phyloP scores from a whole-genome alignment of 1,139 yeast species.

The Suhomyces bokatorum region DNA sequence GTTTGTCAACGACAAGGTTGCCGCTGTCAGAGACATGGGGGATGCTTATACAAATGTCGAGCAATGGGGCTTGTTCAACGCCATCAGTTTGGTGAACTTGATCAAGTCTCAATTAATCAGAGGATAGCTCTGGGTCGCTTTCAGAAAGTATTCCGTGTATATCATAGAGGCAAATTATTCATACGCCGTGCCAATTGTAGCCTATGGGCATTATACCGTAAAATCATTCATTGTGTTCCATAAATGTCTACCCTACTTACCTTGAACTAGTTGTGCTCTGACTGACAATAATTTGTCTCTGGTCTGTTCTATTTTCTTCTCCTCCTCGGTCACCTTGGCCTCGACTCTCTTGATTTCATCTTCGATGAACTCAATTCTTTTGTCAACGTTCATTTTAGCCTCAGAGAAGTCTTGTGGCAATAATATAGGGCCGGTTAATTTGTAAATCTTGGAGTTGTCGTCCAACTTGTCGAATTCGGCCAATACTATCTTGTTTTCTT shows the following conservation, averaged over 20 bases:
- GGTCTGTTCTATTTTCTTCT: conserved; percentile 48
- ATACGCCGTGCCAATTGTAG: background rate
- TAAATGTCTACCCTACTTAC: background rate
- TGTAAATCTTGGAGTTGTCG: conserved; percentile 70
- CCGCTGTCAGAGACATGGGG: conserved; percentile 56
- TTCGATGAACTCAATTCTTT: conserved; percentile 83
- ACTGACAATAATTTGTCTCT: conserved; percentile 51
- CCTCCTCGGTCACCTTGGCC: conserved; percentile 52
- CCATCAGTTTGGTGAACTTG: conserved; percentile 65
- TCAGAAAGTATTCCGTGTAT: no score
- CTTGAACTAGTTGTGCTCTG: conserved; percentile 29
- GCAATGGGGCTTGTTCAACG: conserved; percentile 76
- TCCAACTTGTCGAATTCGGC: conserved; percentile 69
- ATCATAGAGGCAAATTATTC: background rate
- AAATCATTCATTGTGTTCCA: background rate
- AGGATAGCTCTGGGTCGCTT: conserved; percentile 38
- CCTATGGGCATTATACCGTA: background rate
- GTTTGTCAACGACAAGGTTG: conserved; percentile 64
- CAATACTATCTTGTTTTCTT: conserved; percentile 90
- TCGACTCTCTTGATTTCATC: conserved; percentile 75
- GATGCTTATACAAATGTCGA: conserved; percentile 60
- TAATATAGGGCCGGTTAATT: conserved; percentile 88
- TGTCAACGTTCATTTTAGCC: conserved; percentile 78
- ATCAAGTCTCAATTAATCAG: conserved; percentile 68
- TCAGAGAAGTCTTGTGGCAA: conserved; percentile 84